These are phyloP conservation scores for Coccomyxa sp. DNA, from an alignment of 139 green algal genomes.

Conservation along the genomic window DNA sequence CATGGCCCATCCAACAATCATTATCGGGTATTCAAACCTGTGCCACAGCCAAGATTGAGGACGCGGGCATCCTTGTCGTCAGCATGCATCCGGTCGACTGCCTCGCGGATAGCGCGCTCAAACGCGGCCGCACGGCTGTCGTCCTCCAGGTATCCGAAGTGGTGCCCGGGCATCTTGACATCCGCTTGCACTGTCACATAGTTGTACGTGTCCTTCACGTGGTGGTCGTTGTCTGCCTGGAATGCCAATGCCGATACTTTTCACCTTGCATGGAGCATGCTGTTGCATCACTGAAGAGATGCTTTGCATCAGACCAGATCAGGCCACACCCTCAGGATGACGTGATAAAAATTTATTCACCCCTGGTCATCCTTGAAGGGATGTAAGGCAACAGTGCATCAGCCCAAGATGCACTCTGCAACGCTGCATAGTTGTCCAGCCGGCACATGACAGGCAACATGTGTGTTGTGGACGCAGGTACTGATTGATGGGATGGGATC, in stretches of 20 bases:
- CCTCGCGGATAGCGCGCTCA: conserved; percentile 28
- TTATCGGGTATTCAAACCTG: conserved; percentile 14
- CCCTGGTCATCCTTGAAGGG: no score
- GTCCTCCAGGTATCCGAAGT: conserved; percentile 49
- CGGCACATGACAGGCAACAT: no score
- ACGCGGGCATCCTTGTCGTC: conserved; percentile 58
- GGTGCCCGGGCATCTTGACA: conserved; percentile 47
- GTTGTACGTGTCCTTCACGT: conserved; percentile 83
- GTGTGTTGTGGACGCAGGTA: no score
- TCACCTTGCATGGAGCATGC: neutral
- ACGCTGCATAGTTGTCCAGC: no score
- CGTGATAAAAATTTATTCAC: no score
- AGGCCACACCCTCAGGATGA: neutral
- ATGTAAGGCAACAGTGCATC: no score
- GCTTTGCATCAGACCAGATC: neutral
- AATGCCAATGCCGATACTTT: neutral
- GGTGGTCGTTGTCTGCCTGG: conserved; percentile 74
- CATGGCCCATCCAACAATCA: no score
- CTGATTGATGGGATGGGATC: no score
- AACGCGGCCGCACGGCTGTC: conserved; percentile 22
- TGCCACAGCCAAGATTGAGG: conserved; percentile 53
- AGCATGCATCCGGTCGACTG: conserved; percentile 18
- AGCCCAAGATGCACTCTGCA: no score
- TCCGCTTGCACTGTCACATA: conserved; percentile 77
- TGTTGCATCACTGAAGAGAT: neutral